These are phyloP conservation scores for Osmanthus fragrans DNA, from an alignment of 257 asterid species.

Conservation along the genomic window DNA sequence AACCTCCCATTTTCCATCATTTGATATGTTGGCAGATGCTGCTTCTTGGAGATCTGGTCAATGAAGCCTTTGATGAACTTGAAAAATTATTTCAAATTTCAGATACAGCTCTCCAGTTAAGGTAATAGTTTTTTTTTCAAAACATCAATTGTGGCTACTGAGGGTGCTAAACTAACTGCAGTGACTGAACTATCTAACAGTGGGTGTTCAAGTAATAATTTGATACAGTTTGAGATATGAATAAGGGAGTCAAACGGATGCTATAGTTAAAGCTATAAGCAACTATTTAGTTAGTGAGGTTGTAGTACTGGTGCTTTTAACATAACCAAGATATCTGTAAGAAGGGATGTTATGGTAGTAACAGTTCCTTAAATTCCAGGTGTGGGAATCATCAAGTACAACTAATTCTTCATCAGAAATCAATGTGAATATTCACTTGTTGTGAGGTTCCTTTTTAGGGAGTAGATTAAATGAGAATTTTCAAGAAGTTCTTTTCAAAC, in stretches of 20 bases:
- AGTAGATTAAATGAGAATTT: background rate
- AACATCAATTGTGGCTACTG: constrained; percentile 2
- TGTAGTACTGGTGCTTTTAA: background rate
- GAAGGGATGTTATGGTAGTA: background rate
- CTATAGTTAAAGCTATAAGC: background rate
- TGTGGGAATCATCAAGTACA: background rate
- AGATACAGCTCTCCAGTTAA: constrained; percentile 50
- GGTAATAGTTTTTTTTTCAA: constrained; percentile 44
- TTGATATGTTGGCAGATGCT: constrained; percentile 51
- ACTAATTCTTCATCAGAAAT: background rate
- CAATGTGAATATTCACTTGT: background rate
- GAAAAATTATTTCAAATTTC: constrained; percentile 42
- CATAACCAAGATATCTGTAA: background rate
- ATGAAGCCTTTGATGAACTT: constrained; percentile 73
- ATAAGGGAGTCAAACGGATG: background rate
- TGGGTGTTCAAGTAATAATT: background rate
- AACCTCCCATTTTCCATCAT: constrained; percentile 16
- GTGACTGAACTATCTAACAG: background rate
- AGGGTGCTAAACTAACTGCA: background rate
- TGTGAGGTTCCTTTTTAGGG: background rate
- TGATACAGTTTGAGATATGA: background rate
- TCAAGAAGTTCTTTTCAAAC: background rate
- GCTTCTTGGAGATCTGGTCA: constrained; percentile 85
- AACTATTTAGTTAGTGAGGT: background rate
- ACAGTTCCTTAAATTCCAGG: background rate